phyloP scores from a whole-genome alignment of 2,329 filamentous ascomycete genomes.

The Aureobasidium sp. region DNA sequence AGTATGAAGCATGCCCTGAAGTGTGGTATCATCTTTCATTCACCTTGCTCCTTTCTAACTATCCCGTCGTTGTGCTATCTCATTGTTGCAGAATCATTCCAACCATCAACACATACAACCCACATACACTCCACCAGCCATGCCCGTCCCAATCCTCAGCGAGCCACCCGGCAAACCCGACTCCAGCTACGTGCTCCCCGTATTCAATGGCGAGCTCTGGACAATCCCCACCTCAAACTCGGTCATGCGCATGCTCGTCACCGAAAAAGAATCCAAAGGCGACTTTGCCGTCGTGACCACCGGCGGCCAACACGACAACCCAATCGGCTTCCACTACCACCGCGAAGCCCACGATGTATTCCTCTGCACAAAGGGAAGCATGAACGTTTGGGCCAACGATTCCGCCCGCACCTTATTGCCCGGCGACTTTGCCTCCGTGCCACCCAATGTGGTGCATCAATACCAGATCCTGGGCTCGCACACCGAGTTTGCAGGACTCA shows the following conservation, averaged over 20 bases:
- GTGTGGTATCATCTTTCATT: background rate
- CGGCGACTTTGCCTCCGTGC: slow-evolving; percentile 53
- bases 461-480: slow-evolving; percentile 49
- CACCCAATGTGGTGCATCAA: slow-evolving; percentile 46
- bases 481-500: slow-evolving; percentile 48
- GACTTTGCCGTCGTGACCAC: slow-evolving; percentile 14
- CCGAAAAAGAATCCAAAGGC: slow-evolving; percentile 13
- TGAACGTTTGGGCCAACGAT: slow-evolving; percentile 55
- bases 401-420: slow-evolving; percentile 47
- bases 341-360: slow-evolving; percentile 53
- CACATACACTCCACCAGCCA: background rate
- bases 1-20: background rate
- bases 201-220: slow-evolving; percentile 13
- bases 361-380: slow-evolving; percentile 47
- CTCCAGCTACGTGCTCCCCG: slow-evolving; percentile 8
- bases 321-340: slow-evolving; percentile 50
- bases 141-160: slow-evolving; percentile 10
- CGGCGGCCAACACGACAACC: slow-evolving; percentile 10
- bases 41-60: background rate
- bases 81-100: background rate
- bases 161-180: slow-evolving; percentile 10
- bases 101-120: background rate
- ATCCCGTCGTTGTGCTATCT: background rate
- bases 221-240: slow-evolving; percentile 16
- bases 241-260: slow-evolving; percentile 16